A percentile compares a stretch with the other conserved stretches of the same genome.
Evolutionary conservation across 2,329 filamentous ascomycete species (phyloP).

Genomic region (Nigrospora osmanthi): DNA sequence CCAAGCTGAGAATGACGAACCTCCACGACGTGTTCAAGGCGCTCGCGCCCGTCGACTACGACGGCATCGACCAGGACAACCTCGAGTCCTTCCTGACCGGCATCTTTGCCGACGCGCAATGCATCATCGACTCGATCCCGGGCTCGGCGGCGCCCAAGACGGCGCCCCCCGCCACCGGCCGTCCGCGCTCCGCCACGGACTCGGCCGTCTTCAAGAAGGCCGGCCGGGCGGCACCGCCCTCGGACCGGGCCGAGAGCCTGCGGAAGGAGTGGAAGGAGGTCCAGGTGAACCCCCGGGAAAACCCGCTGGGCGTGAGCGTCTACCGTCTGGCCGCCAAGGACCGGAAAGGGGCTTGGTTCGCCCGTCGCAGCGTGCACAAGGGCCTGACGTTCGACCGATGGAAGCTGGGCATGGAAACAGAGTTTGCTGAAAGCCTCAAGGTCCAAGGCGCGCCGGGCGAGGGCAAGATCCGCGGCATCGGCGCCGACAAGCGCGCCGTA

Average conservation of each 20-base stretch:
- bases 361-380: constrained; percentile 73
- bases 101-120: constrained; percentile 60
- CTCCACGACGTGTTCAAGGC: constrained; percentile 46
- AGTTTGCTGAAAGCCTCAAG: constrained; percentile 73
- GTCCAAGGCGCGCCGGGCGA: constrained; percentile 62
- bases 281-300: constrained; percentile 63
- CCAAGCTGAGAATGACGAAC: background rate
- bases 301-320: constrained; percentile 67
- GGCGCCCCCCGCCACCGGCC: constrained; percentile 31
- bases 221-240: constrained; percentile 39
- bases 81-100: constrained; percentile 45
- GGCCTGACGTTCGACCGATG: constrained; percentile 70
- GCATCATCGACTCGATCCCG: constrained; percentile 72
- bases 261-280: constrained; percentile 83
- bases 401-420: constrained; percentile 66
- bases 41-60: constrained; percentile 43
- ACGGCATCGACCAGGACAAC: constrained; percentile 30
- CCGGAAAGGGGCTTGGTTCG: constrained; percentile 84
- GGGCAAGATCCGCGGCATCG: constrained; percentile 76
- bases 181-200: constrained; percentile 48
- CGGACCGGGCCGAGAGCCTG: constrained; percentile 46
- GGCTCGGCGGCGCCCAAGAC: constrained; percentile 34
- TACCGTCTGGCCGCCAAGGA: constrained; percentile 77
- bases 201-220: constrained; percentile 37
- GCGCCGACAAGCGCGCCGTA: constrained; percentile 69